Evolutionary conservation across 2,329 filamentous ascomycete genomes (phyloP).

Genomic region (Colletotrichum chlorophyti): DNA sequence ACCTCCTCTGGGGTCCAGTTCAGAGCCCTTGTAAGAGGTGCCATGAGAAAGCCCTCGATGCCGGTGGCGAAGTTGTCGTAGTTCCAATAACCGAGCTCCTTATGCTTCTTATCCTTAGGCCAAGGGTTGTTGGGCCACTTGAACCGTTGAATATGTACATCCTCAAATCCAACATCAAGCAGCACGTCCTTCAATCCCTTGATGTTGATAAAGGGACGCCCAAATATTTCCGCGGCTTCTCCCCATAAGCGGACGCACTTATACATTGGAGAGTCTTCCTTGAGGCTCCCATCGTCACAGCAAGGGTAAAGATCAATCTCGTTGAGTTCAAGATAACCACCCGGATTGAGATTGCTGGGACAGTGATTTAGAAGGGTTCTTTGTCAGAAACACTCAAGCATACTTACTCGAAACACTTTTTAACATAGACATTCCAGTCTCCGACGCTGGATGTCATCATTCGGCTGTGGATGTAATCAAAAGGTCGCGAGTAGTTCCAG

Average conservation of each 20-base stretch:
- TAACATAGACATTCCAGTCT: slow-evolving; percentile 42
- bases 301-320: slow-evolving; percentile 46
- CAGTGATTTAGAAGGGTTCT: background rate
- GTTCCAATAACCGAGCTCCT: slow-evolving; percentile 50
- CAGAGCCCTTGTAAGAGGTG: background rate
- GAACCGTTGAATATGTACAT: slow-evolving; percentile 53
- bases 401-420: slow-evolving; percentile 40
- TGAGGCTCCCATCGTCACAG: slow-evolving; percentile 49
- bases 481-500: slow-evolving; percentile 44
- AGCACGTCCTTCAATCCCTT: slow-evolving; percentile 44
- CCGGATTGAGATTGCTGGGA: slow-evolving; percentile 43
- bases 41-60: background rate
- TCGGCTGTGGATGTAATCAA: slow-evolving; percentile 48
- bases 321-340: slow-evolving; percentile 50
- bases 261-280: slow-evolving; percentile 31
- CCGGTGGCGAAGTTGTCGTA: background rate
- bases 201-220: slow-evolving; percentile 35
- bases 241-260: slow-evolving; percentile 40
- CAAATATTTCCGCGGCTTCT: slow-evolving; percentile 36
- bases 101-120: slow-evolving; percentile 56
- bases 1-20: background rate
- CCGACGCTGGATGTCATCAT: slow-evolving; percentile 43
- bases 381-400: too few species aligned
- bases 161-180: slow-evolving; percentile 57
- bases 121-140: slow-evolving; percentile 59